phyloP scores from a whole-genome alignment of 2,329 filamentous ascomycete species.

The Aureobasidium sp. region DNA sequence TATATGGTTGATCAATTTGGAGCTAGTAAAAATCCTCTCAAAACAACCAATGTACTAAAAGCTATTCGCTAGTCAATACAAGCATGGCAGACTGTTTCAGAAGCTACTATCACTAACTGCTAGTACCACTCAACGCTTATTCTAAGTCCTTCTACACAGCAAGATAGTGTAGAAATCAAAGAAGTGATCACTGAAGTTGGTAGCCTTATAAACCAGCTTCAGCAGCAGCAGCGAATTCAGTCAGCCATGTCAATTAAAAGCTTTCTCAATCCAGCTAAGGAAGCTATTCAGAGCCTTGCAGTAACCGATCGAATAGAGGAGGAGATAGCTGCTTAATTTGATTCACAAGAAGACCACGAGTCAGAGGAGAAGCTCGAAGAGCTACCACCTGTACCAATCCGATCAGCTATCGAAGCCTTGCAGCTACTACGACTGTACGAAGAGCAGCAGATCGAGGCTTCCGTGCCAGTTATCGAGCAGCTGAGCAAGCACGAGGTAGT shows the following conservation, averaged over 20 bases:
- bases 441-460: neutral
- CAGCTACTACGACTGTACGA: neutral
- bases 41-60: slow-evolving; percentile 7
- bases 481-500: slow-evolving; percentile 1
- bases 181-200: neutral
- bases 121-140: neutral
- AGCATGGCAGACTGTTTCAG: slow-evolving; percentile 7
- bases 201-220: neutral
- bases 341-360: neutral
- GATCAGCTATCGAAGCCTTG: neutral
- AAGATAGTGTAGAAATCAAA: neutral
- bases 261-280: slow-evolving; percentile 14
- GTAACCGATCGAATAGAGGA: neutral
- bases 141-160: neutral
- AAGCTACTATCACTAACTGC: neutral
- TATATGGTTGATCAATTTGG: slow-evolving; percentile 2
- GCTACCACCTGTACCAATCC: neutral
- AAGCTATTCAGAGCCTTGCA: neutral
- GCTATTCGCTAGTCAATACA: slow-evolving; percentile 4
- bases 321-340: slow-evolving; percentile 1
- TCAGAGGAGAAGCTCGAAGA: neutral
- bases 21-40: neutral
- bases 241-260: neutral
- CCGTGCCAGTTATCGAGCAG: neutral
- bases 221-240: too few relatives aligned